Evolutionary conservation across 2,329 filamentous ascomycete genomes (phyloP).

Genomic region (Whalleya microplaca): DNA sequence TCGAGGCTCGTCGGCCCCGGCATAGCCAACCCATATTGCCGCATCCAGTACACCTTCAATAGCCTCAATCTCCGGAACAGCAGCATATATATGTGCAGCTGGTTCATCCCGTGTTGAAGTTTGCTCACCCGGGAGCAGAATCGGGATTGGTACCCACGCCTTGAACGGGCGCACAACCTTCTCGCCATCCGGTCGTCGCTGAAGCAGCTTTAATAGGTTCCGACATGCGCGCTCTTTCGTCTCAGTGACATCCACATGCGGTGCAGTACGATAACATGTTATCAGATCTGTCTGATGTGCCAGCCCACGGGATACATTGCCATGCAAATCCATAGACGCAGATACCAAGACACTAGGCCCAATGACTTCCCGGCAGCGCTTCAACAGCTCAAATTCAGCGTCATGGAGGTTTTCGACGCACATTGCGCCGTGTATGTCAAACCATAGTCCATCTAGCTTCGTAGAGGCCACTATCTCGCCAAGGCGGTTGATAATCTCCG

Average conservation of each 20-base stretch:
- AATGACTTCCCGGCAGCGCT: constrained; percentile 48
- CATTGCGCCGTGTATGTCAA: constrained; percentile 61
- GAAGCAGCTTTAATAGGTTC: constrained; percentile 49
- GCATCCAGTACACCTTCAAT: constrained; percentile 51
- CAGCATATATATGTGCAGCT: constrained; percentile 53
- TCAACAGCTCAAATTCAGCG: constrained; percentile 50
- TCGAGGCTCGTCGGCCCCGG: constrained; percentile 59
- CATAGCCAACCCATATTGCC: constrained; percentile 59
- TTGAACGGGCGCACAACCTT: constrained; percentile 47
- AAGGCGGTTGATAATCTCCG: constrained; percentile 44
- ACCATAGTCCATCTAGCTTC: constrained; percentile 54
- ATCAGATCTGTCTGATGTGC: constrained; percentile 55
- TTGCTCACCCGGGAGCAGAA: constrained; percentile 57
- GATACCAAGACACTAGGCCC: constrained; percentile 52
- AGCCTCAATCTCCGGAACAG: constrained; percentile 48
- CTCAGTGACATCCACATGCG: constrained; percentile 53
- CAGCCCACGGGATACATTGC: constrained; percentile 54
- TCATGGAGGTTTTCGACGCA: constrained; percentile 54
- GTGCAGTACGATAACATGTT: constrained; percentile 57
- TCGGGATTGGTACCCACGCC: constrained; percentile 56
- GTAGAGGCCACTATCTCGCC: constrained; percentile 37
- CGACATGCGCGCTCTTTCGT: constrained; percentile 55
- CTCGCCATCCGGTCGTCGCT: constrained; percentile 20
- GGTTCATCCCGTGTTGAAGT: constrained; percentile 58
- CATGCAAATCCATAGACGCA: constrained; percentile 60